Conservation (phyloP, 2,329 filamentous ascomycete species). For the Sporothrix protearum region DNA sequence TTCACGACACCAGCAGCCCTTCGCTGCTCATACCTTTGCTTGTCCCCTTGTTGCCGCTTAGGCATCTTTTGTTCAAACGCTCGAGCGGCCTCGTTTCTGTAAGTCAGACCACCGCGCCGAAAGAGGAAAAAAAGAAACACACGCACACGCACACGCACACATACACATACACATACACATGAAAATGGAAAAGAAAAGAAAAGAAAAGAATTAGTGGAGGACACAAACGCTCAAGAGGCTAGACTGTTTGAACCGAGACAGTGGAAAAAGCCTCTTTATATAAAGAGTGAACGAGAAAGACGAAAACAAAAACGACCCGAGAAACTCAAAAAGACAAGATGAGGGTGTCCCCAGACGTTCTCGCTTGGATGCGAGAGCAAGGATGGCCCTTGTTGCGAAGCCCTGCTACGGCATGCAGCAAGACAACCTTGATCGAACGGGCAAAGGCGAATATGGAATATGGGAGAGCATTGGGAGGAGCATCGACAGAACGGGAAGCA, state of each 20-base stretch:
- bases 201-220: constrained; percentile 1
- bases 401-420: constrained; percentile 9
- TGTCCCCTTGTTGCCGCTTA: not conserved
- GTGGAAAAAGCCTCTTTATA: not conserved
- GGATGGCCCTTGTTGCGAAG: constrained; percentile 10
- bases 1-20: not conserved
- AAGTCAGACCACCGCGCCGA: not conserved
- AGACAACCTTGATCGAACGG: not conserved
- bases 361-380: constrained; percentile 9
- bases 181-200: not conserved
- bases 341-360: not conserved
- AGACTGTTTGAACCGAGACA: not conserved
- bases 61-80: not conserved
- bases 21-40: not conserved
- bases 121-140: constrained; percentile 7
- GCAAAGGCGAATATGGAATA: not conserved
- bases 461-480: not conserved
- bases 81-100: not conserved
- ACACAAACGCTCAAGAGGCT: not conserved
- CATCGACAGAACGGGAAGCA: not conserved
- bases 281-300: not conserved
- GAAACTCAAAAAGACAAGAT: not conserved
- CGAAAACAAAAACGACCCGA: not conserved
- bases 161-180: not conserved
- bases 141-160: not conserved